Base-by-base conservation (phyloP, 805 yeast species). In the Cyberlindnera galapagoensis region DNA sequence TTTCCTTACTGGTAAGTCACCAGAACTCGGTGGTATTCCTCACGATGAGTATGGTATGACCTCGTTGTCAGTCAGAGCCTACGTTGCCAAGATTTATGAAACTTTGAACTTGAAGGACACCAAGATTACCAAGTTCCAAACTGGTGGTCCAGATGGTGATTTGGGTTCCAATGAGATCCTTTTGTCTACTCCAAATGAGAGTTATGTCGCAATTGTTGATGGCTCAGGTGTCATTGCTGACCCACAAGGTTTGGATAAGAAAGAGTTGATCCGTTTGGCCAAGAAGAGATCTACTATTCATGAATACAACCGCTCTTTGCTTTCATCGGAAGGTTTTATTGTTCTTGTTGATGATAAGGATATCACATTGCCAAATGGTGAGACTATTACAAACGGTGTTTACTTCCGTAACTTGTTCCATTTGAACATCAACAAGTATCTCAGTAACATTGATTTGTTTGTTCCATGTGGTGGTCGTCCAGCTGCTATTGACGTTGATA, bases 391-490 rank as follows among this genome's bases (percentile, higher is more conserved):
- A 34, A 82, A 82, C 51, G 98, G 98, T 51, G 79, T 87, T 30
- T 71, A 78, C 13, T 92, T 88, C 67, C 77, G 98, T 65, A 92
- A 90, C 63, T 71, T 76, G 24, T 90, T 83, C 78, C 98, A 90
- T 57, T 67, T 85, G 44, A 74, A 76, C 45, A 56, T 81, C 38
- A 71, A 75, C 40, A 77, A 81, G 39, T 71, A 71, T 40, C 76
- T 74, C 50, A 71, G 74, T 27, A 69, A 71, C 20, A 69, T 87
- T 40, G 87, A 86, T 49, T 65, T 90, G 53, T 88, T 92, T 62
- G 97, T 88, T 26, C 98, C 98, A 37, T 90, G 98, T 62, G 98
- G 98, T 60, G 98, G 98, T 47, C 81, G 98, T 63, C 98, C 98
- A 39, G 90, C 84, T 48, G 94, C 97, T 14, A 78, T 90, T 57